Evolutionary conservation across 768 basidiomycete genomes (phyloP).

Genomic region (Crassisporium funariophilum): DNA sequence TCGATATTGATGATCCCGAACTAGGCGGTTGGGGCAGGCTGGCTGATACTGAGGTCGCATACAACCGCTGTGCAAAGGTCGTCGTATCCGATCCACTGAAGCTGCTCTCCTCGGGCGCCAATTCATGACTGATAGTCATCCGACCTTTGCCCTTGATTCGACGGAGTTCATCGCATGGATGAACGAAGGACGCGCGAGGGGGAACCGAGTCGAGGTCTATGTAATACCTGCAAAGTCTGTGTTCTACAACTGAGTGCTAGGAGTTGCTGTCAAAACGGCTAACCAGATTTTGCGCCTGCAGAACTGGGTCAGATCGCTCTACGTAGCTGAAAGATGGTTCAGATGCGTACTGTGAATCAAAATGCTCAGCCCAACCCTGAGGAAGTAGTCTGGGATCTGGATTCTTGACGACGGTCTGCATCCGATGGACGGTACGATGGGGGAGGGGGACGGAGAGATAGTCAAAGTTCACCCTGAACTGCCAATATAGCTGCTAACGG

Average conservation of each 20-base stretch:
- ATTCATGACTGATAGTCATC: constrained; percentile 11
- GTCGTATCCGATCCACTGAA: no score
- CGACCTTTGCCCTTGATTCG: no score
- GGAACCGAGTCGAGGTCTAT: constrained; percentile 25
- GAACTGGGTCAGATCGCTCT: not conserved
- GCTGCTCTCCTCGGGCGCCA: no score
- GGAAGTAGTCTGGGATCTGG: constrained; percentile 23
- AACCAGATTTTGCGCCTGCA: constrained; percentile 25
- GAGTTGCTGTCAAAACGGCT: constrained; percentile 4
- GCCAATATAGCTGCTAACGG: no score
- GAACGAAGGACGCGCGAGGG: constrained; percentile 25
- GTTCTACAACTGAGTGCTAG: not conserved
- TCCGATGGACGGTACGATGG: constrained; percentile 1
- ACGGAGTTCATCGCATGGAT: constrained; percentile 21
- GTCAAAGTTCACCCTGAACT: not conserved
- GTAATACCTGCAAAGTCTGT: constrained; percentile 25
- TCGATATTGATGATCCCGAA: no score
- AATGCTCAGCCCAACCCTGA: constrained; percentile 27
- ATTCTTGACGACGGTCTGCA: constrained; percentile 15
- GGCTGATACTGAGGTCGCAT: not conserved
- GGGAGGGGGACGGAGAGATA: constrained; percentile 6
- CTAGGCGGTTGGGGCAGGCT: not conserved
- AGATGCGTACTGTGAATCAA: constrained; percentile 25
- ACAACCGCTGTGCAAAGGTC: not conserved
- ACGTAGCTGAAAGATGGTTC: not conserved